Percentiles rank a stretch among this genome's conserved stretches.
Evolutionary conservation across 805 yeast genomes (phyloP).

Genomic region (Yarrowia sp.): DNA sequence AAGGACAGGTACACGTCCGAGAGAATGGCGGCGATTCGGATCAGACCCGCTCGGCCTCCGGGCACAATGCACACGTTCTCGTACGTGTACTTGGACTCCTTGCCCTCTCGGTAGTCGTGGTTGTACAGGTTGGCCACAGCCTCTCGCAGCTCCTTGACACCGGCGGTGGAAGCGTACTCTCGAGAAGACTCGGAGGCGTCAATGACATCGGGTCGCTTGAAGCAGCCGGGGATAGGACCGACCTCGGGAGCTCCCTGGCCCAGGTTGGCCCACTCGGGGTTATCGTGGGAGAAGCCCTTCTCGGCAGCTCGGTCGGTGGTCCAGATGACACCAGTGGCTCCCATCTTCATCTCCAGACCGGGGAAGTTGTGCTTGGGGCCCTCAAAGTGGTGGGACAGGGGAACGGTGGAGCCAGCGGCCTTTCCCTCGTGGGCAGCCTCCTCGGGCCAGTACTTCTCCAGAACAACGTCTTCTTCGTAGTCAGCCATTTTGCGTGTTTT

Average conservation of each 20-base stretch:
- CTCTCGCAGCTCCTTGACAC: constrained; percentile 52
- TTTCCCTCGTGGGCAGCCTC: constrained; percentile 27
- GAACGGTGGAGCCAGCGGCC: neutral
- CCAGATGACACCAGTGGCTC: constrained; percentile 65
- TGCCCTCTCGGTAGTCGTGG: constrained; percentile 51
- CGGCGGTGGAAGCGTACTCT: constrained; percentile 62
- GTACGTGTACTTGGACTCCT: constrained; percentile 50
- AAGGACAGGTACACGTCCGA: constrained; percentile 58
- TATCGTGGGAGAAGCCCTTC: constrained; percentile 46
- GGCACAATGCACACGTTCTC: constrained; percentile 64
- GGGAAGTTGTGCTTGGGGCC: constrained; percentile 38
- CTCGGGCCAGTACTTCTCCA: constrained; percentile 26
- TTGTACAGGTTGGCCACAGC: constrained; percentile 60
- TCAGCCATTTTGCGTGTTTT: constrained; percentile 10
- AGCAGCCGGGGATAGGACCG: constrained; percentile 59
- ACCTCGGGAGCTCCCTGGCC: constrained; percentile 69
- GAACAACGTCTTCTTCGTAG: constrained; percentile 24
- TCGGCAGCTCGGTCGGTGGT: constrained; percentile 59
- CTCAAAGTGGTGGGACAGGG: constrained; percentile 22
- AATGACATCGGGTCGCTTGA: constrained; percentile 50
- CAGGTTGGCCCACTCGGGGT: constrained; percentile 51
- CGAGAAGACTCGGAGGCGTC: constrained; percentile 50
- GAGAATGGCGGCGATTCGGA: constrained; percentile 59
- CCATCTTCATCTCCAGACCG: constrained; percentile 56
- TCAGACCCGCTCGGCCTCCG: constrained; percentile 62